Conservation (phyloP, 1,284 basidiomycete species). For the Moniliophthora roreri region DNA sequence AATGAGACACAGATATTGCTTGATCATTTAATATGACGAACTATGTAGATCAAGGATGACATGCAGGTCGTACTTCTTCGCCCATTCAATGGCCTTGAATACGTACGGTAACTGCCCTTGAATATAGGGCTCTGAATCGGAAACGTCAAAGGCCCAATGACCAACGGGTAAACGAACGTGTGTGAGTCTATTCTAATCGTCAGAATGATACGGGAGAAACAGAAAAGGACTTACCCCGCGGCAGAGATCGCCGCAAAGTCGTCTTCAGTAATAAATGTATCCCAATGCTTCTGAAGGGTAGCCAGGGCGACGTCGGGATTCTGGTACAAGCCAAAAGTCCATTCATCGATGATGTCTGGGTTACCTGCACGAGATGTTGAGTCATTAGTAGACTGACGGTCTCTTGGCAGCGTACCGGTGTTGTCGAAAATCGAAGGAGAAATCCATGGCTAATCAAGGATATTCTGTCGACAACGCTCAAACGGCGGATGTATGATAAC, state of each 20-base stretch:
- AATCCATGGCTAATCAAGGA: slow-evolving; percentile 70
- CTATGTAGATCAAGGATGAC: slow-evolving; percentile 85
- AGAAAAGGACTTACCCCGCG: slow-evolving; percentile 53
- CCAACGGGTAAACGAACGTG: slow-evolving; percentile 89
- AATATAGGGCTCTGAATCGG: slow-evolving; percentile 84
- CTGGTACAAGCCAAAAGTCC: slow-evolving; percentile 76
- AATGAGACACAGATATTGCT: not conserved
- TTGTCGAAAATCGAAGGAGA: slow-evolving; percentile 86
- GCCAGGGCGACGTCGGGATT: slow-evolving; percentile 44
- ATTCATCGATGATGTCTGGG: slow-evolving; percentile 76
- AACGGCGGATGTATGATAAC: slow-evolving; percentile 6
- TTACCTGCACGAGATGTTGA: slow-evolving; percentile 34
- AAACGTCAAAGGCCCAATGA: slow-evolving; percentile 89
- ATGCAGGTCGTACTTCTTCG: slow-evolving; percentile 72
- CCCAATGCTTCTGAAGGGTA: slow-evolving; percentile 69
- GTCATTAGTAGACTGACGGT: not conserved
- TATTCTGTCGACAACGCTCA: slow-evolving; percentile 1
- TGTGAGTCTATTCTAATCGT: slow-evolving; percentile 53
- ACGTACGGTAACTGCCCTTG: slow-evolving; percentile 78
- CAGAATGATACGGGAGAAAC: slow-evolving; percentile 19
- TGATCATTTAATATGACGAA: slow-evolving; percentile 17
- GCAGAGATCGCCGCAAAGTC: slow-evolving; percentile 75
- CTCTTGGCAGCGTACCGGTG: slow-evolving; percentile 42
- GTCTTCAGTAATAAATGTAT: slow-evolving; percentile 77
- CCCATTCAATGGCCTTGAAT: slow-evolving; percentile 79